Evolutionary conservation across 495 filamentous ascomycete species (phyloP), one percentile per base, ranked within the genome.

Genomic region (Annulohypoxylon bovei): DNA sequence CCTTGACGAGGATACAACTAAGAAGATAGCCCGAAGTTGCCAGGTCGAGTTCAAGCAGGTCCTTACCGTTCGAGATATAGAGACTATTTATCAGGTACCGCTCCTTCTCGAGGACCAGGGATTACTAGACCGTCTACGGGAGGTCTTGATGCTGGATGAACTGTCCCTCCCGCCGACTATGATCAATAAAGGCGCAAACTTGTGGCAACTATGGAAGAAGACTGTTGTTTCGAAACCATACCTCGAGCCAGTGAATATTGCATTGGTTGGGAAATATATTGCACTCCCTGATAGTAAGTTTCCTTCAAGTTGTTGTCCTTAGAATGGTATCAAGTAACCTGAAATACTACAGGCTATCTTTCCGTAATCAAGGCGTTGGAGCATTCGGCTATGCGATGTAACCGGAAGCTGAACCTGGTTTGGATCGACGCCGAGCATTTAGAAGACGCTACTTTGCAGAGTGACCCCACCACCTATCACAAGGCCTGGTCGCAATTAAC

Each of bases 181-280:
- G 28, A 67, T 87, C 22, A 67, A 84, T 30, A 83, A 86, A 42
- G 95, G 95, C 33, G 74, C 80, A 30, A 47, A 77, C 22, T 90
- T 88, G 20, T 96, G 92, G 93, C 78, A 88, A 3, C 79, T 89
- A 54, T 99, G 95, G 95, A 82, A 78, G 68, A 84, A 88, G 53
- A 82, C 78, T 4, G 85, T 94, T 33, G 90, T 89, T 1, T 79
- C 84, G 12, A 83, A 86, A 37, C 88, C 90, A 62, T 85, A 92
- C 46, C 85, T 85, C 58, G 90, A 94, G 18, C 83, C 86, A 1
- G 92, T 99, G 58, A 82, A 83, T 9, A 97, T 99, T 74, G 93
- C 88, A 4, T 84, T 99, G 4, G 94, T 99, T 23, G 95, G 95
- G 67, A 98, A 99, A 78, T 98, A 98, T 78, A 88, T 87, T 16